phyloP scores from a whole-genome alignment of 305 asterid species.

The Plantago coronopus region DNA sequence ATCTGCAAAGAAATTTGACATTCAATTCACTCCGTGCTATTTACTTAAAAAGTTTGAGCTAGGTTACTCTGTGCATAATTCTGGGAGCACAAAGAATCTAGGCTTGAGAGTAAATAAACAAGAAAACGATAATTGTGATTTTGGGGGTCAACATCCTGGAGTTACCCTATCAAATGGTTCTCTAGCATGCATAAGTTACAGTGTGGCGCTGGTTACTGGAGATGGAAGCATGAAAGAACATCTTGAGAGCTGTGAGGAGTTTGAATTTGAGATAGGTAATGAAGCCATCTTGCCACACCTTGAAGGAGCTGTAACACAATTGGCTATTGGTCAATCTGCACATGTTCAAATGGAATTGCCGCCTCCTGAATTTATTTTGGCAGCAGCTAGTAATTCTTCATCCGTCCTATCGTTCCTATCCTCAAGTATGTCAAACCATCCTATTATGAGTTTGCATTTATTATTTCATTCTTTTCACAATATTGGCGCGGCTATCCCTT shows the following conservation, averaged over 20 bases:
- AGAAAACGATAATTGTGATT: slow-evolving; percentile 1
- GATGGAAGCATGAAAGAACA: slow-evolving; percentile 48
- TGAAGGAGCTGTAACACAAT: slow-evolving; percentile 67
- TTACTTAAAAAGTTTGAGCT: slow-evolving; percentile 45
- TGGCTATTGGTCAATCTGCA: slow-evolving; percentile 75
- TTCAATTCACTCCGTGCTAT: slow-evolving; percentile 43
- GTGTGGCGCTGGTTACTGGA: slow-evolving; percentile 46
- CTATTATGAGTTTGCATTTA: slow-evolving; percentile 5
- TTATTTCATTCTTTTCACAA: background rate
- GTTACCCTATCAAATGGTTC: slow-evolving; percentile 59
- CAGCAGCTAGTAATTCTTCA: slow-evolving; percentile 59
- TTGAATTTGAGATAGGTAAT: slow-evolving; percentile 90
- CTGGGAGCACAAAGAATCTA: slow-evolving; percentile 25
- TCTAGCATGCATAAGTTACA: slow-evolving; percentile 58
- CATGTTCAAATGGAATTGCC: slow-evolving; percentile 56
- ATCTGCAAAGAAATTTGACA: slow-evolving; percentile 47
- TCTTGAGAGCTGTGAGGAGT: slow-evolving; percentile 78
- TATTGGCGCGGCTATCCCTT: too few species aligned
- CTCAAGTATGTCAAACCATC: slow-evolving; percentile 42
- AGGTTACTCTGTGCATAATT: slow-evolving; percentile 44
- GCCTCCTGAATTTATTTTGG: slow-evolving; percentile 62
- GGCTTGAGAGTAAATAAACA: slow-evolving; percentile 11
- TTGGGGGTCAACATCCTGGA: slow-evolving; percentile 47
- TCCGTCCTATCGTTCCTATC: slow-evolving; percentile 42
- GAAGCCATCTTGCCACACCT: slow-evolving; percentile 62